A percentile compares a stretch with the other conserved stretches of the same genome.
phyloP scores from a whole-genome alignment of 2,329 filamentous ascomycete species.

The Talaromyces rugulosus region DNA sequence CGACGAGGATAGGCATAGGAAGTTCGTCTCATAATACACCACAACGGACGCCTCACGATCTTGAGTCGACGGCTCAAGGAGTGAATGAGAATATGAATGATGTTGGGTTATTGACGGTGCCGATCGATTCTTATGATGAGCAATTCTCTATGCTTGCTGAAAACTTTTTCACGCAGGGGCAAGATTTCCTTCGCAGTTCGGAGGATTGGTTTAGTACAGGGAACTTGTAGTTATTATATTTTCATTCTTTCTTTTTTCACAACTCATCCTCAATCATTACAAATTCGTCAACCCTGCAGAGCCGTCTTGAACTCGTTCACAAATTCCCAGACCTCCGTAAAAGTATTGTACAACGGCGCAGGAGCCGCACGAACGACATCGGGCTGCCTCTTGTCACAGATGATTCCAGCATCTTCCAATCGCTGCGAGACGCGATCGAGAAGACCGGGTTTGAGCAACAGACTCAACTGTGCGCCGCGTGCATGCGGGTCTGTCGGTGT shows the following conservation, averaged over 20 bases:
- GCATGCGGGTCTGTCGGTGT: conserved; percentile 64
- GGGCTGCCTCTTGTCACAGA: conserved; percentile 78
- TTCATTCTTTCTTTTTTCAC: background rate
- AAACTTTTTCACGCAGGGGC: conserved; percentile 46
- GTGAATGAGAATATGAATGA: conserved; percentile 16
- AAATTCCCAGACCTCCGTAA: conserved; percentile 65
- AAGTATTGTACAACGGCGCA: conserved; percentile 76
- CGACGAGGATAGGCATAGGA: conserved; percentile 31
- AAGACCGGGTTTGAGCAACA: conserved; percentile 65
- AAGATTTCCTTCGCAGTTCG: conserved; percentile 36
- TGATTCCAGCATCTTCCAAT: conserved; percentile 66
- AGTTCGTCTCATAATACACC: conserved; percentile 15
- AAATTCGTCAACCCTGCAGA: background rate
- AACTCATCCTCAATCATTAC: background rate
- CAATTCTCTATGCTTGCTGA: conserved; percentile 45
- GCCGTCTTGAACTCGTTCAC: conserved; percentile 31
- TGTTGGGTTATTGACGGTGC: conserved; percentile 20
- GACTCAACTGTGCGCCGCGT: conserved; percentile 72
- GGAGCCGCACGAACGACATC: conserved; percentile 80
- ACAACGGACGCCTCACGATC: conserved; percentile 18
- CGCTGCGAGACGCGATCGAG: conserved; percentile 63
- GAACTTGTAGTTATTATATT: conserved; percentile 22
- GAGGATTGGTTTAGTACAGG: conserved; percentile 34
- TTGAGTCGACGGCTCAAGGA: conserved; percentile 14
- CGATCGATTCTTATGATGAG: conserved; percentile 31